phyloP scores from a whole-genome alignment of 148 eudicot species.

The Cornus florida region DNA sequence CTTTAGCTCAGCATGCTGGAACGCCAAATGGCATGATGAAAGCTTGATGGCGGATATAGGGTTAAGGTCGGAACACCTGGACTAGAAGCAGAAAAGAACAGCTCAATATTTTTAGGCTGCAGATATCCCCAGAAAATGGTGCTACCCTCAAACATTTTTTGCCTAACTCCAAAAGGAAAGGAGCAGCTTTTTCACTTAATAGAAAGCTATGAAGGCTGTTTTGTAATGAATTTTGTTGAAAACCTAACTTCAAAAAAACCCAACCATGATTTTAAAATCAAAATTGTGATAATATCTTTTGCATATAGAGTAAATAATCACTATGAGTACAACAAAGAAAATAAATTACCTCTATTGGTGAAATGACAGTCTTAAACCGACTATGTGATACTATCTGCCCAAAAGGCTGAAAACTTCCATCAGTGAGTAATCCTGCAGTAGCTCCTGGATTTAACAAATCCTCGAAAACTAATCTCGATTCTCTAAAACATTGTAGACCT shows the following conservation, averaged over 20 bases:
- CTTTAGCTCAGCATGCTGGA: not conserved
- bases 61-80: no score
- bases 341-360: conserved; percentile 55
- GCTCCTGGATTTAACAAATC: conserved; percentile 27
- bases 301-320: not conserved
- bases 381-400: conserved; percentile 32
- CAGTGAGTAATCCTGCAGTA: conserved; percentile 4
- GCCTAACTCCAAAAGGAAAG: no score
- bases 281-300: not conserved
- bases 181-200: no score
- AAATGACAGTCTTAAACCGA: conserved; percentile 27
- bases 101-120: no score
- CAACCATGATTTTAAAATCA: not conserved
- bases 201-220: not conserved
- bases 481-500: conserved; percentile 28
- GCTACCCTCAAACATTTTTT: no score
- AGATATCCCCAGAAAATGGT: not conserved
- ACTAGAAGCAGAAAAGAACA: no score
- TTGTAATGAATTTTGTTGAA: not conserved
- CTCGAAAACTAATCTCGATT: conserved; percentile 23
- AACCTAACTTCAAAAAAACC: not conserved
- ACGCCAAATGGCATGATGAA: not conserved
- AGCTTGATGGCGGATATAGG: not conserved
- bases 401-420: conserved; percentile 17
- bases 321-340: no score